Base-by-base conservation (phyloP, 2,329 filamentous ascomycete species). In the Colletotrichum lindemuthianum region DNA sequence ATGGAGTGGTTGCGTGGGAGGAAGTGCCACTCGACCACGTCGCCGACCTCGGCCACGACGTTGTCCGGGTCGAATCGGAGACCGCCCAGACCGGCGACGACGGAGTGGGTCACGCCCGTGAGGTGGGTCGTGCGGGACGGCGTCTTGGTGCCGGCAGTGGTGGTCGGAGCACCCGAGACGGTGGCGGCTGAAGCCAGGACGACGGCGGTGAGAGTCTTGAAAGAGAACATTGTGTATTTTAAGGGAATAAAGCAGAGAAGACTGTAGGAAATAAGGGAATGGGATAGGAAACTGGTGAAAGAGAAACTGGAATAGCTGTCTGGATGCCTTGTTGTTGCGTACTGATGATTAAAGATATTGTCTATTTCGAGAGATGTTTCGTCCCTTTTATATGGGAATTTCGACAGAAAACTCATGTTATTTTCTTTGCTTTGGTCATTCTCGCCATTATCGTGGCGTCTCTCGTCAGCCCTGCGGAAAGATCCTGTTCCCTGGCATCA, bases 1-100 rank as follows among this genome's bases (percentile, higher is more conserved):
- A 87, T 76, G 15, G 79, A 80, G 78, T 86, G 85, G 75, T 82
- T 84, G 63, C 69, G 71, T 8, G 84, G 79, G 67, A 80, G 81
- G 77, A 83, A 87, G 70, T 84, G 81, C 77, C 82, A 88, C 75
- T 87, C 83, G 61, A 88, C 72, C 4, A 82, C 67, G 65, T 85
- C 82, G 63, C 84, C 85, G 8, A 79, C 61, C 10, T 76, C 72
- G 15, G 84, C 85, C 3, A 78, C 78, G 44, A 86, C 75, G 67
- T 79, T 81, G 66, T 81, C 76, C 1, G 86, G 86, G 52, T 80
- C 77, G 73, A 87, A 88, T 52, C 71, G 72, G 37, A 86, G 78
- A n/a, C 79, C 79, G 33, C 73, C 76, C 5, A 75, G 77, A 60
- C 81, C 81, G 56, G 78, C 81, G n/a, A 79, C 76, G 48, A 83